These are phyloP conservation scores for Boechera retrofracta DNA, from an alignment of 345 rosid genomes.

Conservation along the genomic window DNA sequence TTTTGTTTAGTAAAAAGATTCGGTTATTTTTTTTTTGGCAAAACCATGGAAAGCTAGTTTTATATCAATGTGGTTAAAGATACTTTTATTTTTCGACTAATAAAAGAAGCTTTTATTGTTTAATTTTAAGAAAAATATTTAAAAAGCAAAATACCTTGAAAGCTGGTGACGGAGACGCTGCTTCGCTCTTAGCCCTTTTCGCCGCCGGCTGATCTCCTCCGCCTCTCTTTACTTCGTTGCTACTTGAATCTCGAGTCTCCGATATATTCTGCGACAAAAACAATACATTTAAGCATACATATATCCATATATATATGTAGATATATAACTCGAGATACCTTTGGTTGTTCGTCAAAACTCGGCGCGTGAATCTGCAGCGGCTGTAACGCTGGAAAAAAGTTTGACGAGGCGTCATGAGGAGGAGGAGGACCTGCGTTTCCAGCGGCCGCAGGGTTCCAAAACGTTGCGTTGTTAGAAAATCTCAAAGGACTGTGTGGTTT, in stretches of 20 bases:
- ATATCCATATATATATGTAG: neutral
- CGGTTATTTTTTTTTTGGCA: slow-evolving; percentile 3
- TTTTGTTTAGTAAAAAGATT: slow-evolving; percentile 27
- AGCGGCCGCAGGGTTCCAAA: slow-evolving; percentile 64
- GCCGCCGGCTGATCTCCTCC: slow-evolving; percentile 61
- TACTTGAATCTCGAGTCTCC: slow-evolving; percentile 59
- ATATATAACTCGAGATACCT: slow-evolving; percentile 37
- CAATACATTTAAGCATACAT: slow-evolving; percentile 12
- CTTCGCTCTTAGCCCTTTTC: slow-evolving; percentile 79
- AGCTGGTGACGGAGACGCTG: slow-evolving; percentile 80
- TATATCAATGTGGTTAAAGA: slow-evolving; percentile 38
- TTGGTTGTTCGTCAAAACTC: slow-evolving; percentile 56
- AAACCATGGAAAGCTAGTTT: slow-evolving; percentile 33
- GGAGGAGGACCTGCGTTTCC: slow-evolving; percentile 61
- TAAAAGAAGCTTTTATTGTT: slow-evolving; percentile 41
- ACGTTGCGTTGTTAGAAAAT: slow-evolving; percentile 90
- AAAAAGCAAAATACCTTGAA: slow-evolving; percentile 69
- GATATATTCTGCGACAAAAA: slow-evolving; percentile 49
- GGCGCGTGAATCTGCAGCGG: slow-evolving; percentile 55
- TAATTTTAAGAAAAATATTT: neutral
- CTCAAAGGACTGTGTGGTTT: slow-evolving; percentile 62
- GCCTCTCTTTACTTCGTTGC: slow-evolving; percentile 71
- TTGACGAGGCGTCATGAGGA: slow-evolving; percentile 61
- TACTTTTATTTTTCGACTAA: slow-evolving; percentile 33
- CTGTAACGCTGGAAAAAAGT: slow-evolving; percentile 65